Percentiles rank a stretch among this genome's conserved stretches.
These are phyloP conservation scores for Fusarium devonianum DNA, from an alignment of 2,329 filamentous ascomycete genomes.

Conservation along the genomic window DNA sequence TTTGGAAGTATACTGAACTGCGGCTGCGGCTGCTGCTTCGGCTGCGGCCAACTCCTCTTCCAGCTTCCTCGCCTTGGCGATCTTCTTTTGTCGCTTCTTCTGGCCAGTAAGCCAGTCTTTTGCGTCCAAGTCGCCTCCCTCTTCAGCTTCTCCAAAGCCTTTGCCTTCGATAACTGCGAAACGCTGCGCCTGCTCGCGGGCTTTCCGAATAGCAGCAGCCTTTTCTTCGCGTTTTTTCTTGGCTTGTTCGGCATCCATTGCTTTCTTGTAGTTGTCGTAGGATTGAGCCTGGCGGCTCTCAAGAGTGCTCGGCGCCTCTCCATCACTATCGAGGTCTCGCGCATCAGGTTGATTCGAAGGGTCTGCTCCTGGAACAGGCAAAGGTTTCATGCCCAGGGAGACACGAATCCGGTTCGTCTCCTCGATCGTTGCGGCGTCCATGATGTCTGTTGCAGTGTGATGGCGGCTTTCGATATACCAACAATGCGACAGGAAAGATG, in stretches of 20 bases:
- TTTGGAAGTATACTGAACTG: slow-evolving; percentile 76
- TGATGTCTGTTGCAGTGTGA: slow-evolving; percentile 43
- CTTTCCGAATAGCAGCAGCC: slow-evolving; percentile 84
- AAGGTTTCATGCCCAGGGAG: slow-evolving; percentile 86
- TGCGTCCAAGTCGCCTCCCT: slow-evolving; percentile 73
- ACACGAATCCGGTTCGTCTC: slow-evolving; percentile 92
- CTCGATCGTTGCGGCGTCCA: slow-evolving; percentile 80
- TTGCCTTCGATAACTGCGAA: slow-evolving; percentile 79
- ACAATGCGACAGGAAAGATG: slow-evolving; percentile 3
- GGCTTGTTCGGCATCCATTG: slow-evolving; percentile 73
- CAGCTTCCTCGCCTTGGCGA: slow-evolving; percentile 74
- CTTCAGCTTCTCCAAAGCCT: slow-evolving; percentile 79
- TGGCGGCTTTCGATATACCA: slow-evolving; percentile 1
- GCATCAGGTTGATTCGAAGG: slow-evolving; percentile 51
- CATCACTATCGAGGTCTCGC: slow-evolving; percentile 64
- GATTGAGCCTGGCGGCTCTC: slow-evolving; percentile 78
- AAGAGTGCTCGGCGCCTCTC: slow-evolving; percentile 79
- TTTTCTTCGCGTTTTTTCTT: slow-evolving; percentile 82
- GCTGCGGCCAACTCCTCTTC: slow-evolving; percentile 82
- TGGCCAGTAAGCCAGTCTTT: slow-evolving; percentile 86
- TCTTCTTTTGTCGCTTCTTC: slow-evolving; percentile 94
- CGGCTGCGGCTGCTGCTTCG: slow-evolving; percentile 70
- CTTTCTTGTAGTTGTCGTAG: slow-evolving; percentile 74
- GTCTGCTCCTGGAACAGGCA: slow-evolving; percentile 78
- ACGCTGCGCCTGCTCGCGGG: slow-evolving; percentile 82